These are phyloP conservation scores for Penicillium fuscoglaucum DNA, from an alignment of 2,329 filamentous ascomycete genomes.

Conservation along the genomic window DNA sequence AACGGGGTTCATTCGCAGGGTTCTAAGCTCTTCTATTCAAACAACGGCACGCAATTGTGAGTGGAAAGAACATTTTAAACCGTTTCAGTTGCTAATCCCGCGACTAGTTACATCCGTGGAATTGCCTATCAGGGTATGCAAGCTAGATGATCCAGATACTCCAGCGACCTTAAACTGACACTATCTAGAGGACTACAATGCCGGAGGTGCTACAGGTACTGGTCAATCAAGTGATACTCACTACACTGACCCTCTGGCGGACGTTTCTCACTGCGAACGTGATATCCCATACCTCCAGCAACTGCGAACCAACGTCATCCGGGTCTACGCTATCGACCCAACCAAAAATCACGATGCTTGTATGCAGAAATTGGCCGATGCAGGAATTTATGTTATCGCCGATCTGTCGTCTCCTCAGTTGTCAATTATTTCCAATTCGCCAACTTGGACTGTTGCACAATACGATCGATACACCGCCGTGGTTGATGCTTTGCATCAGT, in stretches of 20 bases:
- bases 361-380: slow-evolving; percentile 76
- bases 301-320: slow-evolving; percentile 84
- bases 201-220: slow-evolving; percentile 2
- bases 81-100: background rate
- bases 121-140: slow-evolving; percentile 9
- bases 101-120: slow-evolving; percentile 8
- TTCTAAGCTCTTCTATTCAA: slow-evolving; percentile 9
- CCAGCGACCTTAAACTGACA: background rate
- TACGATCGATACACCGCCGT: slow-evolving; percentile 79
- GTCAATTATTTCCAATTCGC: slow-evolving; percentile 80
- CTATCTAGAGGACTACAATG: slow-evolving; percentile 4
- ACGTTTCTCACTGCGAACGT: slow-evolving; percentile 69
- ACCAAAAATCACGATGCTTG: slow-evolving; percentile 72
- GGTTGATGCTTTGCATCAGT: slow-evolving; percentile 74
- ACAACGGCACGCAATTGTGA: slow-evolving; percentile 10
- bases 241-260: slow-evolving; percentile 80
- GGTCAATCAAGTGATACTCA: slow-evolving; percentile 46
- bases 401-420: slow-evolving; percentile 77
- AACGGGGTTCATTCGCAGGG: background rate
- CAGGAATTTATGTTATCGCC: slow-evolving; percentile 90
- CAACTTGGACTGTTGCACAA: slow-evolving; percentile 74
- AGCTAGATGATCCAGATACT: background rate
- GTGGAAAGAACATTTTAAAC: background rate
- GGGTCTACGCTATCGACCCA: slow-evolving; percentile 88
- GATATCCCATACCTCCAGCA: slow-evolving; percentile 78